Percentiles rank a stretch among this genome's conserved stretches.
These are phyloP conservation scores for Alternaria burnsii DNA, from an alignment of 2,329 filamentous ascomycete genomes.

Conservation along the genomic window DNA sequence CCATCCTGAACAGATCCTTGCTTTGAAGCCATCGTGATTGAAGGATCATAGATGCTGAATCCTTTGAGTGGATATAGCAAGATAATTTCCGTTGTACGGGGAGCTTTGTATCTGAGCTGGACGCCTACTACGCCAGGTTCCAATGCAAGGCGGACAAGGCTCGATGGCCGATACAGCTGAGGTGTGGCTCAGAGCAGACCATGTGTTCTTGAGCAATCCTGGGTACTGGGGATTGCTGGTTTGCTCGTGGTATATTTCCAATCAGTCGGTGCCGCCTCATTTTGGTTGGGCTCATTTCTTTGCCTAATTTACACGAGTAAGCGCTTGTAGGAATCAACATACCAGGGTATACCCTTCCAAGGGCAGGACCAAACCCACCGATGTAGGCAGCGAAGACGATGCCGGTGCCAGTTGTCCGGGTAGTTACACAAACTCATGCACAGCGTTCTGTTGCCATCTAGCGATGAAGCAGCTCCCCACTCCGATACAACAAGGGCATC, in stretches of 20 bases:
- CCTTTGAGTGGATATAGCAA: constrained; percentile 10
- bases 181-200: constrained; percentile 13
- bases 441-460: not conserved
- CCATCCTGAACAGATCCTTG: constrained; percentile 6
- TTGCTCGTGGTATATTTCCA: constrained; percentile 5
- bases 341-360: constrained; percentile 8
- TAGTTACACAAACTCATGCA: constrained; percentile 3
- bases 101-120: constrained; percentile 1
- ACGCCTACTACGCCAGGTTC: not conserved
- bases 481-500: not conserved
- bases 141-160: constrained; percentile 1
- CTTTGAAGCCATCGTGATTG: constrained; percentile 2
- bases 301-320: constrained; percentile 22
- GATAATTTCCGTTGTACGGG: constrained; percentile 13
- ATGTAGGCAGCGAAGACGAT: constrained; percentile 2
- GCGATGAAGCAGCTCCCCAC: not conserved
- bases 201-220: constrained; percentile 13
- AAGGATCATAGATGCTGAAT: constrained; percentile 10
- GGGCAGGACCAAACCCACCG: not conserved
- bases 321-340: not conserved
- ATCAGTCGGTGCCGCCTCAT: constrained; percentile 16
- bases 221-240: constrained; percentile 6
- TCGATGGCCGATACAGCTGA: not conserved
- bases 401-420: not conserved
- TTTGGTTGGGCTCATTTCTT: constrained; percentile 14